phyloP scores from a whole-genome alignment of 1,284 basidiomycete species.

The Marasmius fiardii region DNA sequence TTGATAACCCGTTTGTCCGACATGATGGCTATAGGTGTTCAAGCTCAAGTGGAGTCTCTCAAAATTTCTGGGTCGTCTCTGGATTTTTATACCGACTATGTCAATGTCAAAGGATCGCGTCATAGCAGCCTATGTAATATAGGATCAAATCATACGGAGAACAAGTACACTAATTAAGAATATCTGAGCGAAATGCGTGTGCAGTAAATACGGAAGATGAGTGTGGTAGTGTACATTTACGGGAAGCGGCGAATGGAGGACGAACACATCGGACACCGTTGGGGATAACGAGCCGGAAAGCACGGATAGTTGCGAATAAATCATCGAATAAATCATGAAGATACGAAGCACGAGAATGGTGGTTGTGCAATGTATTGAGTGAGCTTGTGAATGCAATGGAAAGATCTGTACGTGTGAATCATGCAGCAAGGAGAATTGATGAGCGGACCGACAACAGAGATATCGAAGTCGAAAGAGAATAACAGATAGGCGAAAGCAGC shows the following conservation, averaged over 20 bases:
- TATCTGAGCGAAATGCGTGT: not conserved
- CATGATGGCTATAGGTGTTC: conserved; percentile 24
- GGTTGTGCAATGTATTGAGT: conserved; percentile 1
- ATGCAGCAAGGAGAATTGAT: not conserved
- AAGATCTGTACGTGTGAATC: not conserved
- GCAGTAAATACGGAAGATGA: not conserved
- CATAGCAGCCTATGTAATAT: not conserved
- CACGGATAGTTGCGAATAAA: conserved; percentile 22
- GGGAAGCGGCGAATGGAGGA: not conserved
- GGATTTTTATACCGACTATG: not conserved
- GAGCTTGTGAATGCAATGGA: not conserved
- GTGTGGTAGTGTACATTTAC: not conserved
- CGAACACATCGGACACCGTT: conserved; percentile 11
- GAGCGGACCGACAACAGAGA: not conserved
- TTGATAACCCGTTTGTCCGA: conserved; percentile 64
- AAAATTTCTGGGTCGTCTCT: not conserved
- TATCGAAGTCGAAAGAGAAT: not conserved
- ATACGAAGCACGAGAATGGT: conserved; percentile 4
- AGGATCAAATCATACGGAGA: not conserved
- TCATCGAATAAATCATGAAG: conserved; percentile 30
- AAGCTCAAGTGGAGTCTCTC: not conserved
- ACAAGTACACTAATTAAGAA: not conserved
- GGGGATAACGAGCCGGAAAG: conserved; percentile 7
- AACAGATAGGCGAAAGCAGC: conserved; percentile 10
- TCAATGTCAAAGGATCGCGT: not conserved